Conservation (phyloP, 768 basidiomycete genomes). For the Psilocybe cyanescens region DNA sequence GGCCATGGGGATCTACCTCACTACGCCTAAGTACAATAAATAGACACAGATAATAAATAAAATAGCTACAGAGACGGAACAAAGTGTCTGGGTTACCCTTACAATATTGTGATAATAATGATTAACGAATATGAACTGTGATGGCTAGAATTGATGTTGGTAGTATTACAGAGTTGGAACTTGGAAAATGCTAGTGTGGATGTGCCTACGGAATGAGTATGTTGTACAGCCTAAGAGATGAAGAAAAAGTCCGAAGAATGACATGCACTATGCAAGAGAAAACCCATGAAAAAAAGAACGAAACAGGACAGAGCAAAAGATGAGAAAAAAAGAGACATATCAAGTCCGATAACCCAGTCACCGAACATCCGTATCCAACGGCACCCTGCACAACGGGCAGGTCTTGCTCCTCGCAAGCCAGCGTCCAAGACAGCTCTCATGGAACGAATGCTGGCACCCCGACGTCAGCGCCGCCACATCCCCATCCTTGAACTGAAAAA, state of each 20-base stretch:
- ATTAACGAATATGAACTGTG: neutral
- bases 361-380: conserved; percentile 35
- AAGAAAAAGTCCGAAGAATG: neutral
- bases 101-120: too few relatives aligned
- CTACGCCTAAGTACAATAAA: neutral
- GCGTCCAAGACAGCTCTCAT: conserved; percentile 62
- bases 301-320: neutral
- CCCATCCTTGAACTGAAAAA: conserved; percentile 66
- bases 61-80: neutral
- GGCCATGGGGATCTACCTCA: too few relatives aligned
- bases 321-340: neutral
- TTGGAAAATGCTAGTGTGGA: neutral
- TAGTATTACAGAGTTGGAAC: neutral
- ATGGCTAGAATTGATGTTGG: neutral
- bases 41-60: neutral
- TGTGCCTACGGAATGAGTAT: neutral
- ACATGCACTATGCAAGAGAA: neutral
- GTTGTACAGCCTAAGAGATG: neutral
- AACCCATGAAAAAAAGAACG: neutral
- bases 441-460: conserved; percentile 67
- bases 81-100: too few relatives aligned
- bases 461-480: conserved; percentile 61
- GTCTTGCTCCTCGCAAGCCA: conserved; percentile 66
- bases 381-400: conserved; percentile 68
- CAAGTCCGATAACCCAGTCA: conserved; percentile 27